Evolutionary conservation across 345 rosid genomes (phyloP), one percentile per base, ranked within the genome.

Genomic region (Brassica incana): DNA sequence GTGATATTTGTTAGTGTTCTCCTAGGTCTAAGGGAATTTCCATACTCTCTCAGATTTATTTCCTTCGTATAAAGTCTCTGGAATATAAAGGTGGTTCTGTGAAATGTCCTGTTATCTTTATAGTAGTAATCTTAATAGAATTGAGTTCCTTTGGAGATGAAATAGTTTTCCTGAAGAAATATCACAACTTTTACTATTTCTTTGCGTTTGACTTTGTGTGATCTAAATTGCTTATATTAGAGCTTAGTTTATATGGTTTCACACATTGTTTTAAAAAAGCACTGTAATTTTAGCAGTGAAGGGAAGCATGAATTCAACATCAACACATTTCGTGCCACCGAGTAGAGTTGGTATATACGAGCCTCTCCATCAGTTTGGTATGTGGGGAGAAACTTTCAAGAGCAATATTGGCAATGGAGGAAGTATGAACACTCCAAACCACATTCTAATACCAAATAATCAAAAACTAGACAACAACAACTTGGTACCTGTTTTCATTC

Each of bases 361-460:
- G 58, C 86, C 90, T 59, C 79, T 91, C 56, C 91, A 90, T 85
- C 97, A 87, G 60, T 75, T 93, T 61, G 87, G 93, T 76, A 90
- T 92, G 87, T 93, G 99, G 98, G 95, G 87, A 36, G 98, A 88
- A 76, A 86, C 67, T 78, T 92, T 88, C 77, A 92, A 80, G 74
- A 79, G 30, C 78, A 79, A 68, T 74, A 73, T 73, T 45, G 71
- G 71, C 38, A 85, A 84, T 76, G 88, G 83, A 73, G 88, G 83
- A 78, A 82, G 75, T 78, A 87, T 86, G 58, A 84, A 78, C 76
- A 61, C 84, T n/a, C 79, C 88, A 14, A 63, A 84, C 69, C 82
- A 93, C 73, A 74, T 90, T 74, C 70, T 90, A 23, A 67, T 87
- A 45, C 85, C 88, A 1, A 74, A 80, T 52, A 88, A 90, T 62